Evolutionary conservation across 2,329 filamentous ascomycete genomes (phyloP), one percentile per base, ranked within the genome.

Genomic region (Nemania serpens): DNA sequence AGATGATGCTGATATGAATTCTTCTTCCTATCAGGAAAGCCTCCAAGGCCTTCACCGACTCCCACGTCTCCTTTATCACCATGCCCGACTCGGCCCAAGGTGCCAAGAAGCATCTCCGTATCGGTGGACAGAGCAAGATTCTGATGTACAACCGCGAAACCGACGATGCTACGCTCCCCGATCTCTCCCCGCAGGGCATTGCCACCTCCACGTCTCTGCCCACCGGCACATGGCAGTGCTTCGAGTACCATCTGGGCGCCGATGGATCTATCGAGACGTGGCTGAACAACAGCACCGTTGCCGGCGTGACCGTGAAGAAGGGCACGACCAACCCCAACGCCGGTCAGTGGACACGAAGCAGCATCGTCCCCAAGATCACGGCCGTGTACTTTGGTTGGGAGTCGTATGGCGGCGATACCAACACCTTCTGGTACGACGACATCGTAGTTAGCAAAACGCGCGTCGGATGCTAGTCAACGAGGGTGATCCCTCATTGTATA

Each of bases 371-470:
- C 4, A 82, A 82, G 69, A 75, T 85, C 56, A 81, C 81, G 0
- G 83, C 70, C 7, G 75, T 87, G 29, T 85, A 87, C 73, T 87
- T 87, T 63, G 85, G 85, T 0, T 87, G 85, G 84, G 85, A 88
- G 77, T 83, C 80, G 4, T 88, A 88, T 65, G 82, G 84, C 10
- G 83, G 83, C 0, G 84, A 84, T 61, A 74, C 76, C 2, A 87
- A 87, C 72, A 88, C 85, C 1, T 82, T 87, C 66, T 87, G 84
- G 84, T 87, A 86, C 63, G 85, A 88, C 65, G 84, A 88, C 68
- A 79, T 87, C 64, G 78, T 74, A 6, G 71, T 87, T 49, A 74
- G 75, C 66, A 77, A 77, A 43, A 79, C 70, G 17, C 75, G 82
- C 36, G 75, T 84, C 65, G 83, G 83, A 36, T 86, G 84, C 65